Evolutionary conservation across 1,284 basidiomycete genomes (phyloP), one percentile per base, ranked within the genome.

Genomic region (Leccinum griseonigrum): DNA sequence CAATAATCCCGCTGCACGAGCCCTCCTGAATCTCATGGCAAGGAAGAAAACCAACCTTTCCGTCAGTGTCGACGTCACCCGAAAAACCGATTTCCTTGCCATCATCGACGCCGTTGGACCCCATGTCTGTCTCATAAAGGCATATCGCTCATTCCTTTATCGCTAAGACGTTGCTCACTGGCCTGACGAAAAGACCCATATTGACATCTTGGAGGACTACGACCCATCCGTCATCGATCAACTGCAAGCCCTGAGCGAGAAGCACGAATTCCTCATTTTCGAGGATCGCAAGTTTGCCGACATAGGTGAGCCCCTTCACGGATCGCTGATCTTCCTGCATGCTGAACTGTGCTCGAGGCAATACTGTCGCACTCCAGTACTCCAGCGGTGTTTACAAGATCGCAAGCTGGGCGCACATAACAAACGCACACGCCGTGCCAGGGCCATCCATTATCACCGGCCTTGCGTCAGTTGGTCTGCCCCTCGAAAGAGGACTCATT

Each of bases 281-380:
- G 97, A 99, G 78, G 97, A 99, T 79, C 84, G 97, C 68, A 99
- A 99, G 77, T 99, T 99, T 72, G 97, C 97, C 26, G 97, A 99
- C 77, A 99, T 99, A 64, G 97, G 96, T 95, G 68, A 65, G 59
- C 29, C 28, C 8, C 10, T 34, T n/a, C 11, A 38, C 6, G 46
- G 52, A 26, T 46, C 18, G 36, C 9, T 7, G 11, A 34, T 54
- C n/a, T 40, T 40, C 43, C 9, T 55, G n/a, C 3, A 38, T 22
- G 29, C 54, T 68, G 56, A 55, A 10, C 11, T 55, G 52, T 26
- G 36, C 32, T 57, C 57, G 54, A 98, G 96, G 97, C 50, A 98
- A 98, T 79, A 99, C 97, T 2, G 97, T 98, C 63, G 87, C 90
- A 6, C 80, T 98, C 32, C 97, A 99, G 75, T 99, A 99, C 79